Percentiles rank a stretch among this genome's conserved stretches.
Conservation (phyloP, 2,329 filamentous ascomycete genomes). For the Ophiostoma sp. region DNA sequence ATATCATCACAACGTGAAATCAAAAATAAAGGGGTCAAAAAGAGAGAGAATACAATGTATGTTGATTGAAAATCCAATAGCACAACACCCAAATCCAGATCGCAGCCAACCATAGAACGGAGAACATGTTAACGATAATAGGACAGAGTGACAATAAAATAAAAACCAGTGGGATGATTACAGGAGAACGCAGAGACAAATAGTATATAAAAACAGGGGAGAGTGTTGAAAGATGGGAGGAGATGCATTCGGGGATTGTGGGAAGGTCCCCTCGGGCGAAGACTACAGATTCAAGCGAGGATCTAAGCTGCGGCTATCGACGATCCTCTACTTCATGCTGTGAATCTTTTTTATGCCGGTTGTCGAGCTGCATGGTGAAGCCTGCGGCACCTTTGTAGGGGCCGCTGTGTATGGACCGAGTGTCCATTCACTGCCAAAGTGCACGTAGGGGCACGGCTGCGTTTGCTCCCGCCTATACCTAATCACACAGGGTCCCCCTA, state of each 20-base stretch:
- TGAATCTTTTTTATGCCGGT: background rate
- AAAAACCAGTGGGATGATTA: background rate
- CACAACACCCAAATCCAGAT: background rate
- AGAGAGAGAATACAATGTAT: background rate
- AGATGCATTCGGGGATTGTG: background rate
- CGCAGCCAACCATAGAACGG: background rate
- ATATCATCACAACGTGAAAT: background rate
- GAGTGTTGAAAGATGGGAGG: background rate
- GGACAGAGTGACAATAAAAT: background rate
- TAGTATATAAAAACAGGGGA: background rate
- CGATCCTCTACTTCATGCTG: background rate
- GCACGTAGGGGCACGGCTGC: background rate
- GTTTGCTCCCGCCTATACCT: background rate
- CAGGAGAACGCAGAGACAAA: background rate
- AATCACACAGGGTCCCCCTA: no score
- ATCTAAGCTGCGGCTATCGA: background rate
- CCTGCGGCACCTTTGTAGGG: no score
- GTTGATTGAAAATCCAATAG: background rate
- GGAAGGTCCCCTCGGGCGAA: background rate
- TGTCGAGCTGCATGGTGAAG: background rate
- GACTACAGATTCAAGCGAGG: background rate
- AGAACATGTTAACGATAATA: slow-evolving; percentile 1
- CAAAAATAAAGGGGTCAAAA: background rate
- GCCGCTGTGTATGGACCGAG: no score
- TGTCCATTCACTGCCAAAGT: background rate